A percentile compares a stretch with the other conserved stretches of the same genome.
Evolutionary conservation across 73 alveolate species (phyloP).

Genomic region (Halteria grandinella): DNA sequence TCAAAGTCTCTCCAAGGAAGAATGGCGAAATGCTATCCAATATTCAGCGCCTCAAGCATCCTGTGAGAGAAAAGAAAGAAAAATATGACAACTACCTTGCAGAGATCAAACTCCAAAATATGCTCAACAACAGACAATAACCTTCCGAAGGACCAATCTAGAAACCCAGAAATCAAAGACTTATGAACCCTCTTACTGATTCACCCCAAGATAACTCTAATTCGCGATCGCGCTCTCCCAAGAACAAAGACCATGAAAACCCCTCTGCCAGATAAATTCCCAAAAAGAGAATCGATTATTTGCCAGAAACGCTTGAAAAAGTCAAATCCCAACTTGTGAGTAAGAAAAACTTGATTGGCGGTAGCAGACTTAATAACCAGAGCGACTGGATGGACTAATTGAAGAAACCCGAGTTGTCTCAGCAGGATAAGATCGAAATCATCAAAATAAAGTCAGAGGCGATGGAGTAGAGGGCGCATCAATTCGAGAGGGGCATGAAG

Average conservation of each 20-base stretch:
- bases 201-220: neutral
- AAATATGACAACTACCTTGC: neutral
- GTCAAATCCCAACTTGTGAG: no score
- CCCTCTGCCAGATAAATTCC: neutral
- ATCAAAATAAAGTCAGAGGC: conserved; percentile 25
- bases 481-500: neutral
- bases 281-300: neutral
- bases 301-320: no score
- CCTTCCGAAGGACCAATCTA: neutral
- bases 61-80: neutral
- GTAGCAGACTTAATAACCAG: neutral
- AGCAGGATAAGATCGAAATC: conserved; percentile 1
- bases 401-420: conserved; percentile 10
- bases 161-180: neutral
- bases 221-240: no score
- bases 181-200: neutral
- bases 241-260: no score
- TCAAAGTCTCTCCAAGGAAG: conserved; percentile 9
- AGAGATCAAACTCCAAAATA: no score
- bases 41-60: conserved; percentile 4
- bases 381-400: neutral
- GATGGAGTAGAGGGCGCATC: neutral
- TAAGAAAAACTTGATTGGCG: no score
- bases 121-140: no score
- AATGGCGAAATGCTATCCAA: neutral